Evolutionary conservation across 1,284 basidiomycete species (phyloP).

Genomic region (Cutaneotrichosporon sp.): DNA sequence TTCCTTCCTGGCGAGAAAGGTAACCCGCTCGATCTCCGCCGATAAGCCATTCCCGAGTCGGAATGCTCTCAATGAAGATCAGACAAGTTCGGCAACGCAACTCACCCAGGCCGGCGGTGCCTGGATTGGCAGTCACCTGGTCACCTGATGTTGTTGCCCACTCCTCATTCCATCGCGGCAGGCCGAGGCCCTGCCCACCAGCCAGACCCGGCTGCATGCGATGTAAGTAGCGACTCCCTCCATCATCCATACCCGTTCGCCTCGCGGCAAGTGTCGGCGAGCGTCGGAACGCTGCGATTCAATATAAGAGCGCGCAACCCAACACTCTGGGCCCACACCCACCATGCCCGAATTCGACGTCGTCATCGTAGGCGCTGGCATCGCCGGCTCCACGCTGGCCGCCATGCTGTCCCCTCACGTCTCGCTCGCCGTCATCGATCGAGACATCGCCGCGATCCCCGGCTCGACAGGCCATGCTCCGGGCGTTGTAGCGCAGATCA

Average conservation of each 20-base stretch:
- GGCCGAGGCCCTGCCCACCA: no score
- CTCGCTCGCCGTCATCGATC: conserved; percentile 55
- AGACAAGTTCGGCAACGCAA: no score
- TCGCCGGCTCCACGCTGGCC: conserved; percentile 46
- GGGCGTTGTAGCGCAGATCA: conserved; percentile 35
- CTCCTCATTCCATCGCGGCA: no score
- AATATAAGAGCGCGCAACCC: background rate
- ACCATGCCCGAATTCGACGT: conserved; percentile 25
- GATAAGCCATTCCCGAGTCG: background rate
- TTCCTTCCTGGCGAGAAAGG: no score
- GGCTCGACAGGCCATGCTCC: conserved; percentile 39
- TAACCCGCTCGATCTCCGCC: conserved; percentile 4
- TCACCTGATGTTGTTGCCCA: no score
- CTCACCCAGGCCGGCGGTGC: background rate
- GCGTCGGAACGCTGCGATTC: background rate
- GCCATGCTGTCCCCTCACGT: conserved; percentile 54
- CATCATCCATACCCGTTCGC: no score
- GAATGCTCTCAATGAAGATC: background rate
- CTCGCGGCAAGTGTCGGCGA: background rate
- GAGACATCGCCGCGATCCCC: conserved; percentile 25
- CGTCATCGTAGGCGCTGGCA: conserved; percentile 33
- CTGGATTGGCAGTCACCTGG: background rate
- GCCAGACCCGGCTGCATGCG: background rate
- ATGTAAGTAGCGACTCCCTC: no score
- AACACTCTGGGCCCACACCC: background rate